phyloP scores from a whole-genome alignment of 2,329 filamentous ascomycete species.

The Fusarium mexicanum region DNA sequence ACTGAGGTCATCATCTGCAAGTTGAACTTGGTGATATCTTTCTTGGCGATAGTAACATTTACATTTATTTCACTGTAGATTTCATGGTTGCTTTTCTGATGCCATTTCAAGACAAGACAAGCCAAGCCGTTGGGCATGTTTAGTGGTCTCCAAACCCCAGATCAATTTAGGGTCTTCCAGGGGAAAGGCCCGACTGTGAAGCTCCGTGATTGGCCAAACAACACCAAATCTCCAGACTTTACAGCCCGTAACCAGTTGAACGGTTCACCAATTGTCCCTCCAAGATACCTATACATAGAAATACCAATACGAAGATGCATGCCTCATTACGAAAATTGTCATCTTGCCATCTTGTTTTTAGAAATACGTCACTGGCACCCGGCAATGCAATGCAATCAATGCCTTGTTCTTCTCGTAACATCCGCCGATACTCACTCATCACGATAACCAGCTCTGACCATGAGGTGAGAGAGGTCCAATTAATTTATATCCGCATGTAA shows the following conservation, averaged over 20 bases:
- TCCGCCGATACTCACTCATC: conserved; percentile 10
- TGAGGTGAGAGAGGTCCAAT: neutral
- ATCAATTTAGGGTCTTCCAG: conserved; percentile 33
- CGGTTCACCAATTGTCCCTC: neutral
- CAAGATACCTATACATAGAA: conserved; percentile 1
- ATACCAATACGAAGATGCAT: conserved; percentile 4
- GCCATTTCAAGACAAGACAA: neutral
- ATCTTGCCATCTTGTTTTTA: neutral
- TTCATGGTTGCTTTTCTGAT: neutral
- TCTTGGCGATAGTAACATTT: neutral
- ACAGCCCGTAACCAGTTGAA: conserved; percentile 1
- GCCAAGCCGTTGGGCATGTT: neutral
- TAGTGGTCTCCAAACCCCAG: conserved; percentile 29
- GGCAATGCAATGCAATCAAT: neutral
- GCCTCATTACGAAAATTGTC: conserved; percentile 2
- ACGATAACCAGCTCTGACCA: conserved; percentile 21
- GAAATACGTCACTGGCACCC: neutral
- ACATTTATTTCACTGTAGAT: neutral
- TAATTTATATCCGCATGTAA: conserved; percentile 36
- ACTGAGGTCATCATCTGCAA: neutral
- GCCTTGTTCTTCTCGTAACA: conserved; percentile 15
- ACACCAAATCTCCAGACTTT: neutral
- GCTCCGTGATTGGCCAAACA: conserved; percentile 33
- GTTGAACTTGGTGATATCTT: neutral
- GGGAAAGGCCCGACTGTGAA: conserved; percentile 40